Evolutionary conservation across 108 stramenopile genomes (phyloP).

Genomic region (Cyclotella kingstonii): DNA sequence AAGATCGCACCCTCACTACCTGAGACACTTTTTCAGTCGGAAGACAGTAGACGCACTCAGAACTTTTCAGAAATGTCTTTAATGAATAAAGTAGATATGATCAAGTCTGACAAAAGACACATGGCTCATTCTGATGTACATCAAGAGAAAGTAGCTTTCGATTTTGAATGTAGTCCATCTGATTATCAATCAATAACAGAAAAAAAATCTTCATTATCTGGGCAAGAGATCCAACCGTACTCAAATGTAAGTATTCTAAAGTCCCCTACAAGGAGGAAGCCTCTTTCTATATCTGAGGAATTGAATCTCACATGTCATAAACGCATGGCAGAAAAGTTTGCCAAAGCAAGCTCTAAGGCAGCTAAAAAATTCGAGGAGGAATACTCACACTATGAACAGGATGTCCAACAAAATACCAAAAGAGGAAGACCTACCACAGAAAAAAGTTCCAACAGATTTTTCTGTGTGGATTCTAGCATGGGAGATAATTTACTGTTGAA

Average conservation of each 20-base stretch:
- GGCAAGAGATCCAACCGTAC: conserved; percentile 2
- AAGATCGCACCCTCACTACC: conserved; percentile 62
- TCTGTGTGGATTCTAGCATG: conserved; percentile 10
- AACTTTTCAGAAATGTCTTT: too few relatives aligned
- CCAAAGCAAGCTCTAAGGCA: conserved; percentile 66
- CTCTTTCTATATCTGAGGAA: conserved; percentile 32
- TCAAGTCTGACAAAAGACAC: too few relatives aligned
- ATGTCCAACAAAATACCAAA: conserved; percentile 6
- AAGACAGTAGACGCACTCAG: conserved; percentile 32
- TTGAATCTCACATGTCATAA: conserved; percentile 36
- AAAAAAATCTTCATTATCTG: not conserved
- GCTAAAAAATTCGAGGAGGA: conserved; percentile 58
- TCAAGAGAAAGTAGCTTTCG: too few relatives aligned
- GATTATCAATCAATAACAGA: too few relatives aligned
- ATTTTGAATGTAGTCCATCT: too few relatives aligned
- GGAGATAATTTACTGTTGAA: not conserved
- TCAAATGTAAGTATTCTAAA: conserved; percentile 34
- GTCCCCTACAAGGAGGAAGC: conserved; percentile 34
- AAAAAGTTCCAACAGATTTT: not conserved
- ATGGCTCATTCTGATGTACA: too few relatives aligned
- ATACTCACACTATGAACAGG: conserved; percentile 17
- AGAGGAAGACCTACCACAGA: not conserved
- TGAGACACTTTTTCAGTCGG: conserved; percentile 65
- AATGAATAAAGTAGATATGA: too few relatives aligned
- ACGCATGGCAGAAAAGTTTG: conserved; percentile 68